phyloP scores from a whole-genome alignment of 371 early-diverging fungal genomes.

The Zychaea mexicana region DNA sequence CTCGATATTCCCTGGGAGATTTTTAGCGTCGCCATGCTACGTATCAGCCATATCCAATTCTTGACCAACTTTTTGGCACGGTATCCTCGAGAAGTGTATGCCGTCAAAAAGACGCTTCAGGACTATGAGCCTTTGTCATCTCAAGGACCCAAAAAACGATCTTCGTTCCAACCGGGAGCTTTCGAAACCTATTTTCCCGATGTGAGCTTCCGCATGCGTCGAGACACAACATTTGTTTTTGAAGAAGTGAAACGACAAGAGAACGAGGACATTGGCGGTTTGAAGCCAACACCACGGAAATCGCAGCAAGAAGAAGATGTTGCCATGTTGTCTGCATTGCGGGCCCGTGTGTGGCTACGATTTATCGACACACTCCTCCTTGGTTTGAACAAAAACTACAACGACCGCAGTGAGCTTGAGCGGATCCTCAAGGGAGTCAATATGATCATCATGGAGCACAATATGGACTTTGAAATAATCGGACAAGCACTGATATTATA shows the following conservation, averaged over 20 bases:
- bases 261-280: neutral
- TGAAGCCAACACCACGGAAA: constrained; percentile 3
- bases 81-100: constrained; percentile 58
- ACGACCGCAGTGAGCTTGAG: constrained; percentile 59
- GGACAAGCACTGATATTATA: constrained; percentile 61
- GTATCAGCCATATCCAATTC: constrained; percentile 66
- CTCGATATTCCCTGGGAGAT: constrained; percentile 55
- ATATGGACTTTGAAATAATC: constrained; percentile 58
- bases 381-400: constrained; percentile 58
- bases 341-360: constrained; percentile 63
- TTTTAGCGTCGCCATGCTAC: constrained; percentile 57
- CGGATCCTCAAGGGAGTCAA: constrained; percentile 63
- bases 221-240: constrained; percentile 20
- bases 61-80: constrained; percentile 60
- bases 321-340: constrained; percentile 45
- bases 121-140: constrained; percentile 45
- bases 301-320: constrained; percentile 32
- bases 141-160: neutral
- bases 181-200: constrained; percentile 28
- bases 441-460: constrained; percentile 53
- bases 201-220: constrained; percentile 20
- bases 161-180: neutral
- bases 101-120: constrained; percentile 55
- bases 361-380: constrained; percentile 57
- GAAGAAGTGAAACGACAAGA: constrained; percentile 9